Evolutionary conservation across 345 rosid species (phyloP), one percentile per base, ranked within the genome.

Genomic region (Gynandropsis gynandra): DNA sequence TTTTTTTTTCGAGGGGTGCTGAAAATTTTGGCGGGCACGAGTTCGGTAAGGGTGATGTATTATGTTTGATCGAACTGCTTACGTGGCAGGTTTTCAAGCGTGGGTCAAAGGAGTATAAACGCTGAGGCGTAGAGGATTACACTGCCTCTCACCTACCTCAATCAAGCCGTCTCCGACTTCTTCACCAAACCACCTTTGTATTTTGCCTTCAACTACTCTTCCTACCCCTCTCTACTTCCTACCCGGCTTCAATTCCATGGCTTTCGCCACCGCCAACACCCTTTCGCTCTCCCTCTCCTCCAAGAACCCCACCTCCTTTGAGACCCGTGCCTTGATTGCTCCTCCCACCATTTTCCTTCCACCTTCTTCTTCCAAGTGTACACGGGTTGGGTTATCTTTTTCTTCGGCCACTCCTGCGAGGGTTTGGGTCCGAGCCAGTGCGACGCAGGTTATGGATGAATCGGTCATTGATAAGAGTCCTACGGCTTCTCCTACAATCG

Each of bases 401-500:
- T 50, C 67, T 45, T 62, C 61, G 2, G 36, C 50, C 33, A 27
- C 29, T 40, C 32, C 54, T 35, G 12, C 20, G 59, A 33, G 48
- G 54, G 52, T 58, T 16, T 69, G 63, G 50, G 58, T 77, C 42
- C 56, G 62, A 40, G 90, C 90, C 33, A 51, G 65, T 47, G 56
- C 86, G 31, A 69, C 83, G 60, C 78, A 65, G 52, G 82, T 82
- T 38, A 74, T 87, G 77, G 82, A 76, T 65, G 78, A 72, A 50
- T 70, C 82, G 8, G 68, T 68, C 29, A 36, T 58, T 31, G 73
- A 70, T 17, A 60, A 68, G 36, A 59, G 70, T 46, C 18, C 80
- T 52, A 38, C 42, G 50, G 63, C 24, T 51, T 71, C 82, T 38
- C 87, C 94, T 46, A 83, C 88, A 0, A 52, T 76, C 47, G 97